phyloP scores from a whole-genome alignment of 345 rosid genomes.

The Eucalyptus pumila region DNA sequence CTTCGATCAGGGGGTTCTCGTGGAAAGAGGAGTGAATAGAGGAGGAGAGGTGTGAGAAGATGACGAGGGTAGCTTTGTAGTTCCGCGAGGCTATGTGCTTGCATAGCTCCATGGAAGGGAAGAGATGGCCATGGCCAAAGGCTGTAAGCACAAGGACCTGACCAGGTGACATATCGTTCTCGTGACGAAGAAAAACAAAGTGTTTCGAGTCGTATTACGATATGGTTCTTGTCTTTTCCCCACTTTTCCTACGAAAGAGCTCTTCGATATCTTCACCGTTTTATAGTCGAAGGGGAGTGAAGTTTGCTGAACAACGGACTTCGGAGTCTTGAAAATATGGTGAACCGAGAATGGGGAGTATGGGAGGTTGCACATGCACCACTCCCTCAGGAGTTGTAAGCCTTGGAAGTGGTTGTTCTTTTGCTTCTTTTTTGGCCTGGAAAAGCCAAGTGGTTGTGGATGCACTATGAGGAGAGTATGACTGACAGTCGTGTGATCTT shows the following conservation, averaged over 20 bases:
- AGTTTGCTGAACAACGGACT: background rate
- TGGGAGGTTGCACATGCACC: background rate
- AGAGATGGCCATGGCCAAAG: constrained; percentile 35
- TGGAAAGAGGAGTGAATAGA: constrained; percentile 13
- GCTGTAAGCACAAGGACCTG: constrained; percentile 11
- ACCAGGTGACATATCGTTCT: background rate
- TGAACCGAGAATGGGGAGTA: background rate
- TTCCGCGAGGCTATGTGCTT: constrained; percentile 13
- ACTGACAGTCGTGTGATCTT: background rate
- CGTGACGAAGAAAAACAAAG: background rate
- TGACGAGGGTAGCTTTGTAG: constrained; percentile 7
- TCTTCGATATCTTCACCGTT: background rate
- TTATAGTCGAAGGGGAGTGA: background rate
- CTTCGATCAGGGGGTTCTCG: constrained; percentile 7
- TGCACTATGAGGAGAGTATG: background rate
- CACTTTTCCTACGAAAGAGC: background rate
- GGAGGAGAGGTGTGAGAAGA: constrained; percentile 14
- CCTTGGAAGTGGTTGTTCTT: background rate
- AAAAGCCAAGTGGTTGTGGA: background rate
- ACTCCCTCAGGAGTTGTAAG: background rate
- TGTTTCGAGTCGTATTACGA: background rate
- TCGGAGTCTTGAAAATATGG: background rate
- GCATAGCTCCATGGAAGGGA: constrained; percentile 25
- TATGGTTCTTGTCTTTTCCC: background rate
- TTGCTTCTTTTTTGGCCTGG: background rate